These are phyloP conservation scores for Inga oerstediana DNA, from an alignment of 306 rosid species.

Conservation along the genomic window DNA sequence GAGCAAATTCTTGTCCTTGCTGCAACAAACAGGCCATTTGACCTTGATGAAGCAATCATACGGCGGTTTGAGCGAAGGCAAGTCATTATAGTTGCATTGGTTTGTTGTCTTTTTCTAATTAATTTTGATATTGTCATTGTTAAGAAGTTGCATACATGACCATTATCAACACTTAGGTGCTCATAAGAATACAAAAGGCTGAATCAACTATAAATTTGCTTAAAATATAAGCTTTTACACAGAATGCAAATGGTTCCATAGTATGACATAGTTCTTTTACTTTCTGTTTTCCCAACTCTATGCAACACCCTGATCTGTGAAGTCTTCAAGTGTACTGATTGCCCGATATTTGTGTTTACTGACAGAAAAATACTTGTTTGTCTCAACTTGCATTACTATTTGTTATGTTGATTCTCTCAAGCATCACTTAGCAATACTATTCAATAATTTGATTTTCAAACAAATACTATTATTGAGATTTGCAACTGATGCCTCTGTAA, in stretches of 20 bases:
- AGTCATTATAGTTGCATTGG: background rate
- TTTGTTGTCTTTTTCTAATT: background rate
- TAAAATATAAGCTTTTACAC: background rate
- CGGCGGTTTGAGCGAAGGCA: constrained; percentile 87
- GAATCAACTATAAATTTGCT: constrained; percentile 14
- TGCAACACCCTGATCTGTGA: background rate
- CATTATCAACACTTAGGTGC: constrained; percentile 3
- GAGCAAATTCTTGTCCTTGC: constrained; percentile 75
- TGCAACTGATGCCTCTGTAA: constrained; percentile 17
- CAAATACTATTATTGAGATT: background rate
- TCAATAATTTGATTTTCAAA: constrained; percentile 14
- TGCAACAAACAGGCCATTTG: constrained; percentile 89
- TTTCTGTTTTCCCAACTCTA: background rate
- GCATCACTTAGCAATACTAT: background rate
- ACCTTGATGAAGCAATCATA: constrained; percentile 88
- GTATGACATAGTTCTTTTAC: constrained; percentile 5
- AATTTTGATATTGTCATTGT: constrained; percentile 7
- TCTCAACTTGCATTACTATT: background rate
- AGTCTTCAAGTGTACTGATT: background rate
- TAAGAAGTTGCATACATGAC: background rate
- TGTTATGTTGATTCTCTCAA: background rate
- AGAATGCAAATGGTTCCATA: background rate
- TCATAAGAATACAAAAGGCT: background rate
- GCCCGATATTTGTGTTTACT: background rate
- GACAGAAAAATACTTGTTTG: background rate